A percentile compares a stretch with the other conserved stretches of the same genome.
These are phyloP conservation scores for Phytopythium sindhum DNA, from an alignment of 352 stramenopile genomes.

Conservation along the genomic window DNA sequence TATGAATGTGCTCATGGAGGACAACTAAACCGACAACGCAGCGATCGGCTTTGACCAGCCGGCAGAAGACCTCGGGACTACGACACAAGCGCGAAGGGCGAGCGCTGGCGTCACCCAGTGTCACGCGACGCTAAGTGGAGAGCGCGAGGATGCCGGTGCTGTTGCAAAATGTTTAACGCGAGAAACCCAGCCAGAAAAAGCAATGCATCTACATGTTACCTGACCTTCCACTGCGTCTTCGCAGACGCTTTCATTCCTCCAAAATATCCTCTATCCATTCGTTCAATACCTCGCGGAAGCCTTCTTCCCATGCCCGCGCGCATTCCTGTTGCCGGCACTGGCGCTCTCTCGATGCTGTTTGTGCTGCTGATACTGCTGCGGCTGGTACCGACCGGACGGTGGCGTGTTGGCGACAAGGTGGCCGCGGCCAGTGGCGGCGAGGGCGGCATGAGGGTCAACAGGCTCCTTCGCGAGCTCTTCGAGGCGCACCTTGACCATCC, in stretches of 20 bases:
- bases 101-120: not conserved
- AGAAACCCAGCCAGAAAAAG: not conserved
- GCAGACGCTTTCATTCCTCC: not conserved
- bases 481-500: constrained; percentile 67
- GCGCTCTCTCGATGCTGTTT: not conserved
- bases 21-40: constrained; percentile 31
- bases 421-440: constrained; percentile 23
- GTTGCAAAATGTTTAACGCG: no score
- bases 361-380: not conserved
- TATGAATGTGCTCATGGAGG: constrained; percentile 77
- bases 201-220: not conserved
- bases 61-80: not conserved
- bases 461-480: constrained; percentile 37
- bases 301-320: constrained; percentile 1
- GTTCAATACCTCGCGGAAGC: not conserved
- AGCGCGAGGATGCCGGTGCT: not conserved
- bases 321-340: not conserved
- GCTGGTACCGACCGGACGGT: not conserved
- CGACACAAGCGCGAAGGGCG: not conserved
- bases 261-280: not conserved
- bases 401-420: constrained; percentile 4
- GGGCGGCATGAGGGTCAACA: constrained; percentile 28
- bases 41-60: not conserved
- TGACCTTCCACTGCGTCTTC: not conserved
- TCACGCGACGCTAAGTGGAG: not conserved